phyloP scores from a whole-genome alignment of 2,329 filamentous ascomycete species.

The Rugonectria rugulosa region DNA sequence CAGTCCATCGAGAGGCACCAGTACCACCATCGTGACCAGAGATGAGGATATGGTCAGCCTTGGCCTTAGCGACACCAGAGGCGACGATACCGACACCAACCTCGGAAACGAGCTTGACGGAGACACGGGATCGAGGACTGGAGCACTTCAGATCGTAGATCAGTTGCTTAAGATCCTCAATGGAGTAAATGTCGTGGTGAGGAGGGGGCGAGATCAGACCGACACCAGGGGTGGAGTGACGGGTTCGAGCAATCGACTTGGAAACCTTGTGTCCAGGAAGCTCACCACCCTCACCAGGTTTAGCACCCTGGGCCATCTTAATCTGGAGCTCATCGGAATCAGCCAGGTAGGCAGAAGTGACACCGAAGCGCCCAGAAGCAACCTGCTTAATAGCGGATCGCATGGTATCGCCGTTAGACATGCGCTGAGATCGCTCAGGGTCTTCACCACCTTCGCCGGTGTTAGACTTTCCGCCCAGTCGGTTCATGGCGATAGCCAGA shows the following conservation, averaged over 20 bases:
- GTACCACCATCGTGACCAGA: conserved; percentile 97
- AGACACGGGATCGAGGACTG: conserved; percentile 89
- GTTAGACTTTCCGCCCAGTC: conserved; percentile 95
- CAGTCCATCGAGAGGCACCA: conserved; percentile 95
- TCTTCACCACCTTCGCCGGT: conserved; percentile 98
- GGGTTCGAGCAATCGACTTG: conserved; percentile 89
- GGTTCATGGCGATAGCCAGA: conserved; percentile 94
- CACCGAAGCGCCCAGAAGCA: conserved; percentile 93
- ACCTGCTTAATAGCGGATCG: conserved; percentile 98
- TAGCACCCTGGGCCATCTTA: conserved; percentile 99
- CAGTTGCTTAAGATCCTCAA: conserved; percentile 96
- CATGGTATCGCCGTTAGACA: conserved; percentile 96
- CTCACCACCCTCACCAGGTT: conserved; percentile 97
- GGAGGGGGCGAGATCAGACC: conserved; percentile 95
- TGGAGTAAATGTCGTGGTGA: conserved; percentile 98
- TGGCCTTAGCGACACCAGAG: conserved; percentile 96
- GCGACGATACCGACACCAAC: conserved; percentile 97
- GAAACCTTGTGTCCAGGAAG: conserved; percentile 97
- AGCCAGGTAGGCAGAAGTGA: conserved; percentile 92
- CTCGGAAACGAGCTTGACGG: conserved; percentile 97
- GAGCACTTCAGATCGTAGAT: conserved; percentile 98
- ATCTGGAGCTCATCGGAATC: conserved; percentile 97
- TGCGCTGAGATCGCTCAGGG: conserved; percentile 83
- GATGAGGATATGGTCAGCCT: conserved; percentile 95
- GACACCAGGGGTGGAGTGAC: conserved; percentile 95